Conservation (phyloP, 2,329 filamentous ascomycete genomes). For the Chaetomium globosum region DNA sequence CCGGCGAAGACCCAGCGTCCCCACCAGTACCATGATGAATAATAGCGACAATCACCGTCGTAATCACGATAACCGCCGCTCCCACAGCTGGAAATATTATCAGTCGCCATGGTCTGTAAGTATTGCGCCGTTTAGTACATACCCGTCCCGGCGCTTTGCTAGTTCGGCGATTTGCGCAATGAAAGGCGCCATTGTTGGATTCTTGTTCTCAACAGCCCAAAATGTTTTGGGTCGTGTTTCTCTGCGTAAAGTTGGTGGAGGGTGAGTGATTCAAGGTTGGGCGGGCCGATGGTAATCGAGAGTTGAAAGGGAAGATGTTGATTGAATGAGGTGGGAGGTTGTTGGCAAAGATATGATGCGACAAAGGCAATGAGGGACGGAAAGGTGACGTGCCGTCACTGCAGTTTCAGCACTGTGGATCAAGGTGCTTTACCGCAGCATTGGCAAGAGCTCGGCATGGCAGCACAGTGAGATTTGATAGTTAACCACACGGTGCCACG, state of each 20-base stretch:
- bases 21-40: conserved; percentile 36
- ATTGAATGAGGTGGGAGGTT: conserved; percentile 5
- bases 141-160: conserved; percentile 28
- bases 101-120: conserved; percentile 1
- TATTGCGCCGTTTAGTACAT: background rate
- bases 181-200: conserved; percentile 27
- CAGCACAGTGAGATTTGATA: conserved; percentile 21
- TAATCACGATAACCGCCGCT: conserved; percentile 17
- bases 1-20: conserved; percentile 37
- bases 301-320: background rate
- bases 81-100: conserved; percentile 26
- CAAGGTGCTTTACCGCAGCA: background rate
- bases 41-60: conserved; percentile 19
- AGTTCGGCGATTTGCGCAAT: conserved; percentile 21
- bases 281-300: conserved; percentile 4
- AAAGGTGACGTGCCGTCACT: conserved; percentile 25
- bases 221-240: background rate
- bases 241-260: background rate
- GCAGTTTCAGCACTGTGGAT: conserved; percentile 29
- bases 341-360: conserved; percentile 12
- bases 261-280: background rate
- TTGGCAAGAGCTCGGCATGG: background rate
- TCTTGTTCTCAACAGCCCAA: background rate
- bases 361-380: conserved; percentile 17
- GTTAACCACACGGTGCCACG: conserved; percentile 24